Conservation (phyloP, 768 basidiomycete genomes). For the Boletus bicolor region DNA sequence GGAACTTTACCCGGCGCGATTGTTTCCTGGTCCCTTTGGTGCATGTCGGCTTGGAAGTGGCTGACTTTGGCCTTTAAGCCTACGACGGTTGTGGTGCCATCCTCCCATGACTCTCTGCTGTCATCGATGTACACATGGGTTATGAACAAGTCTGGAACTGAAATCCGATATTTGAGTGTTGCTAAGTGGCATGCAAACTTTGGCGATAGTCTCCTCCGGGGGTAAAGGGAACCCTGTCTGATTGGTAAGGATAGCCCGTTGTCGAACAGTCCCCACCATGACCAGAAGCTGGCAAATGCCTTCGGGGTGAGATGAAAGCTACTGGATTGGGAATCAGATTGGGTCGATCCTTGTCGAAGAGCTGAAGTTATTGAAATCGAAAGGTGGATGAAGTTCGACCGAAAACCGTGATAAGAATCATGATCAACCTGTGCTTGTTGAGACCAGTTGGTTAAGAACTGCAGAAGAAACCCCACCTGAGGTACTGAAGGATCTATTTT, state of each 20-base stretch:
- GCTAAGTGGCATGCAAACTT: conserved; percentile 88
- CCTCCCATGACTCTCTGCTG: conserved; percentile 72
- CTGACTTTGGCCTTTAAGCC: conserved; percentile 84
- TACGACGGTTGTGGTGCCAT: conserved; percentile 75
- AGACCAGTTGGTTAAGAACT: background rate
- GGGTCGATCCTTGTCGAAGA: conserved; percentile 31
- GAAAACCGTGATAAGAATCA: conserved; percentile 86
- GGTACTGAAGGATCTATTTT: conserved; percentile 40
- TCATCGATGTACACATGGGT: conserved; percentile 87
- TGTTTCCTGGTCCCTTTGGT: conserved; percentile 86
- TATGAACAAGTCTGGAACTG: conserved; percentile 73
- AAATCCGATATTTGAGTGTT: conserved; percentile 87
- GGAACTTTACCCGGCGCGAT: conserved; percentile 54
- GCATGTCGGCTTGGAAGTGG: conserved; percentile 84
- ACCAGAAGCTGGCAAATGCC: conserved; percentile 84
- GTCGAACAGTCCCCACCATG: conserved; percentile 89
- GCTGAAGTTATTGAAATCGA: conserved; percentile 81
- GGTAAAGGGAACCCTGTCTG: conserved; percentile 83
- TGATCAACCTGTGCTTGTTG: conserved; percentile 35
- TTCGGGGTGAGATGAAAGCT: conserved; percentile 84
- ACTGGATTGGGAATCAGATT: conserved; percentile 42
- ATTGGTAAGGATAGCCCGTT: conserved; percentile 75
- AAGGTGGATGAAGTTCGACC: conserved; percentile 91
- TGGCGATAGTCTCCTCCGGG: conserved; percentile 65
- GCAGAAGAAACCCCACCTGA: conserved; percentile 42